Evolutionary conservation across 352 stramenopile genomes (phyloP).

Genomic region (Aphanomyces cochlioides): DNA sequence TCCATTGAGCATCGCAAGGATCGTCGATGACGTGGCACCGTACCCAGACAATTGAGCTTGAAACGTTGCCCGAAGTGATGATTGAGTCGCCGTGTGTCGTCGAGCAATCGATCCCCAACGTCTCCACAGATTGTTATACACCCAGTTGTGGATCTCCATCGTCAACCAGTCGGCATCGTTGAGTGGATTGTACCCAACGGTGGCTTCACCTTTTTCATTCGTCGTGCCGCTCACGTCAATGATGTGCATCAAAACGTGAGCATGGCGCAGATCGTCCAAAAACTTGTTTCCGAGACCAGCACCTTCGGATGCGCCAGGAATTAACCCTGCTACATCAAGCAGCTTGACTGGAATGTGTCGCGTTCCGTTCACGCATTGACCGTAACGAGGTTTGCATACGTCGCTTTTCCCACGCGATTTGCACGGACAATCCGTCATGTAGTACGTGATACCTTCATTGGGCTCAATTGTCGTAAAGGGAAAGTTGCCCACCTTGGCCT

Average conservation of each 20-base stretch:
- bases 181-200: conserved; percentile 82
- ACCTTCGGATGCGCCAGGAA: conserved; percentile 83
- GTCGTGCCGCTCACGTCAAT: conserved; percentile 85
- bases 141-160: conserved; percentile 84
- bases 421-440: conserved; percentile 81
- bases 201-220: conserved; percentile 87
- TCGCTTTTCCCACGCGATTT: conserved; percentile 50
- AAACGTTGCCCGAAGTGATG: conserved; percentile 61
- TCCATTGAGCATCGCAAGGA: conserved; percentile 64
- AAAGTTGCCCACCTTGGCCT: conserved; percentile 85
- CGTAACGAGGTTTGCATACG: conserved; percentile 70
- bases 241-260: conserved; percentile 88
- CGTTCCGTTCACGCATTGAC: conserved; percentile 67
- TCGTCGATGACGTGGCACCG: conserved; percentile 66
- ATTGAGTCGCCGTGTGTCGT: conserved; percentile 69
- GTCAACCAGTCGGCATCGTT: conserved; percentile 86
- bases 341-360: conserved; percentile 82
- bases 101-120: conserved; percentile 76
- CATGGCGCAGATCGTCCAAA: conserved; percentile 87
- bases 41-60: conserved; percentile 75
- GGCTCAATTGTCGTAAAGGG: conserved; percentile 88
- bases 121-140: conserved; percentile 86
- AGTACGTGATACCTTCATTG: conserved; percentile 87
- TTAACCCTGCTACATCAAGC: conserved; percentile 76
- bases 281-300: conserved; percentile 99